phyloP scores from a whole-genome alignment of 192 early-diverging fungal genomes.

The Umbelopsis isabellina region DNA sequence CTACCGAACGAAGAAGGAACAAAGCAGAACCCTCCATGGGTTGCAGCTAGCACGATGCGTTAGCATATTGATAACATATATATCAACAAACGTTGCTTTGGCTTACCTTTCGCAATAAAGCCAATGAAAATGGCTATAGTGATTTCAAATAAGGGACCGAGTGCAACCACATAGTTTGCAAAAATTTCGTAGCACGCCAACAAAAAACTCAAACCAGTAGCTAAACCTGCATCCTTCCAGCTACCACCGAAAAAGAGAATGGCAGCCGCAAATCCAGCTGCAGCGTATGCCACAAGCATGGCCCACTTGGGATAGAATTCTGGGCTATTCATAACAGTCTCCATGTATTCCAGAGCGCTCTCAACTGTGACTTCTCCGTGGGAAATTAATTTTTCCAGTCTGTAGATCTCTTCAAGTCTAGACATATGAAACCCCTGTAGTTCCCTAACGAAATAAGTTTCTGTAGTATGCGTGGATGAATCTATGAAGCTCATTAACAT shows the following conservation, averaged over 20 bases:
- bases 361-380: slow-evolving; percentile 57
- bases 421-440: slow-evolving; percentile 64
- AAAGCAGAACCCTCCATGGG: slow-evolving; percentile 63
- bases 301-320: slow-evolving; percentile 59
- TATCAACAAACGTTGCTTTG: background rate
- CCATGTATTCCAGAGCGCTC: slow-evolving; percentile 59
- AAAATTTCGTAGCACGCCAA: slow-evolving; percentile 49
- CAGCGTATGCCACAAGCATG: slow-evolving; percentile 51
- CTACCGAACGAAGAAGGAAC: slow-evolving; percentile 63
- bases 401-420: slow-evolving; percentile 60
- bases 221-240: slow-evolving; percentile 64
- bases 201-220: slow-evolving; percentile 44
- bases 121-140: slow-evolving; percentile 21
- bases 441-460: slow-evolving; percentile 65
- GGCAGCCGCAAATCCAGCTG: slow-evolving; percentile 56
- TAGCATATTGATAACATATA: too few relatives aligned
- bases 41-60: slow-evolving; percentile 21
- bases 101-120: slow-evolving; percentile 16
- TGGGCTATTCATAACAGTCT: slow-evolving; percentile 56
- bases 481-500: slow-evolving; percentile 72
- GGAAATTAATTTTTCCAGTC: slow-evolving; percentile 56
- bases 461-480: slow-evolving; percentile 67
- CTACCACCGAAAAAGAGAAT: slow-evolving; percentile 65
- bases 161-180: slow-evolving; percentile 36
- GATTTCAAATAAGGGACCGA: slow-evolving; percentile 19